Evolutionary conservation across 208 protist species (phyloP), one percentile per base, ranked within the genome.

Genomic region (Acanthamoeba sp.): DNA sequence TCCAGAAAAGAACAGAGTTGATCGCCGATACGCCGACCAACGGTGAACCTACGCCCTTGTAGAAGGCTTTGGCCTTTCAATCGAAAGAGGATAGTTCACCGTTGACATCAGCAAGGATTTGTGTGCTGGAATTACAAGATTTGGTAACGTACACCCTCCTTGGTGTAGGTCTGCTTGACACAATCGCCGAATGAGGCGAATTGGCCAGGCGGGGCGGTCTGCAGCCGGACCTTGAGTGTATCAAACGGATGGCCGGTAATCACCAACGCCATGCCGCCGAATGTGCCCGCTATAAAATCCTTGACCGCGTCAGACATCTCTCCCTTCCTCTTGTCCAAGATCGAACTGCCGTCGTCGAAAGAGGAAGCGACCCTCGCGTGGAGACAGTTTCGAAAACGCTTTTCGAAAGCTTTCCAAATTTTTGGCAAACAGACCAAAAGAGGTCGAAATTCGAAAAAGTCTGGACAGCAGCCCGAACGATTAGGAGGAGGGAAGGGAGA

Each of bases 11-110:
- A n/a, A 97, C 48, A 14, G 96, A 91, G 71, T 95, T 96, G 91
- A 97, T 96, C 24, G 95, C 93, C 18, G 95, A 95, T 2, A 97
- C 95, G 78, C 96, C 96, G 2, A 94, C 84, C 9, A 97, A 91
- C 29, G 96, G 96, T 12, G 96, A 94, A 24, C 87, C 82, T 48
- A 97, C 95, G 45, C 95, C 95, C 66, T 96, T 93, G 32, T 91
- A 94, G 64, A 94, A 59, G 1, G 76, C 76, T 50, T 82, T 66
- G 42, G 73, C 45, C 85, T 91, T 5, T 20, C 6, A 62, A 66
- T 18, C 24, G 1, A 1, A 55, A 32, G 76, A 91, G 76, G 50
- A 71, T 14, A 69, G n/a, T n/a, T n/a, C n/a, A n/a, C n/a, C n/a
- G n/a, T n/a, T n/a, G n/a, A n/a, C n/a, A n/a, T n/a, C n/a, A n/a